These are phyloP conservation scores for Biscogniauxia sp. DNA, from an alignment of 2,329 filamentous ascomycete genomes.

Conservation along the genomic window DNA sequence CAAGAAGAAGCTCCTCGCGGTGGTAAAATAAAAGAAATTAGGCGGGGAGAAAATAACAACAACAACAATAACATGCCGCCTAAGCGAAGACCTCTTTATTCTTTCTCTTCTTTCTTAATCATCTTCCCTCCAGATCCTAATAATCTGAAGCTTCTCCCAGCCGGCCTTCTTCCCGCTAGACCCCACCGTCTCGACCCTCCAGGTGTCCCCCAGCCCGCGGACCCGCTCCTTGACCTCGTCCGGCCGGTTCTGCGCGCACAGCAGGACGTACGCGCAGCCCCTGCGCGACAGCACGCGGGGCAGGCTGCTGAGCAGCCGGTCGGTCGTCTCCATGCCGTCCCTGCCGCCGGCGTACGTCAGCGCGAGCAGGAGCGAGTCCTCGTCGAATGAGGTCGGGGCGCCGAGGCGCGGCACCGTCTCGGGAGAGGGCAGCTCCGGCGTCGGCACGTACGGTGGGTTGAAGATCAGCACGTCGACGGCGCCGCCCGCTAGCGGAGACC, in stretches of 20 bases:
- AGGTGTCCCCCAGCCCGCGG: constrained; percentile 49
- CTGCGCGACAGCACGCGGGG: constrained; percentile 59
- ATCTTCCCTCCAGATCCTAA: constrained; percentile 73
- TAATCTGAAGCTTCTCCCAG: constrained; percentile 90
- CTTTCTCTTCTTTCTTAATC: constrained; percentile 10
- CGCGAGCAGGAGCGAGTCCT: constrained; percentile 78
- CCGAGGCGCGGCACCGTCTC: constrained; percentile 12
- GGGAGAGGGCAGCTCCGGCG: constrained; percentile 66
- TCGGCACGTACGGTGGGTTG: constrained; percentile 96
- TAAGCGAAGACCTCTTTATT: constrained; percentile 4
- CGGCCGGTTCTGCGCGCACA: constrained; percentile 89
- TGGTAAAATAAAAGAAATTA: neutral
- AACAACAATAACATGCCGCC: constrained; percentile 11
- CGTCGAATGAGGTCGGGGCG: constrained; percentile 55
- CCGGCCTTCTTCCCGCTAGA: constrained; percentile 83
- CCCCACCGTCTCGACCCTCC: constrained; percentile 76
- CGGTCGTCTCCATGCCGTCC: constrained; percentile 93
- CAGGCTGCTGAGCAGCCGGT: constrained; percentile 70
- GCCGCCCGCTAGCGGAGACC: constrained; percentile 54
- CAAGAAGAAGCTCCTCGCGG: neutral
- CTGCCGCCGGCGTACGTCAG: constrained; percentile 85
- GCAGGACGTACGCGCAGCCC: constrained; percentile 83
- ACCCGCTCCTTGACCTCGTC: constrained; percentile 67
- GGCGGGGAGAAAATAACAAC: constrained; percentile 17
- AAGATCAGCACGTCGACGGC: constrained; percentile 84